Conservation (phyloP, 768 basidiomycete genomes). For the Termitomyces sp. region DNA sequence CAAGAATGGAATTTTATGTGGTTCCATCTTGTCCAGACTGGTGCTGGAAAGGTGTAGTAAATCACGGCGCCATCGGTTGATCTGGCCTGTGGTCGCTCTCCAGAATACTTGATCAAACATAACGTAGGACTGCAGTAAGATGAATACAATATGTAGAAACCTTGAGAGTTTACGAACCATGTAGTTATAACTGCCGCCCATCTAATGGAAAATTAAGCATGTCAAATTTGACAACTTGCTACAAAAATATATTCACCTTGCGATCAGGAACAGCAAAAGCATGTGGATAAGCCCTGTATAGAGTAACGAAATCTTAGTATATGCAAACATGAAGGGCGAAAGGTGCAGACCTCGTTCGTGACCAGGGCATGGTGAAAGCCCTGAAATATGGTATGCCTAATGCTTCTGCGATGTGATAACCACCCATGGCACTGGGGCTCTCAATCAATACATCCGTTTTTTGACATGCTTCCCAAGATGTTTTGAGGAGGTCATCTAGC, state of each 20-base stretch:
- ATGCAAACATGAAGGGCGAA: slow-evolving; percentile 7
- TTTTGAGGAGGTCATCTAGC: slow-evolving; percentile 93
- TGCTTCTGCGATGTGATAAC: slow-evolving; percentile 95
- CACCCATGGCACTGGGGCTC: slow-evolving; percentile 96
- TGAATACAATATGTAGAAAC: slow-evolving; percentile 4
- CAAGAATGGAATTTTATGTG: slow-evolving; percentile 95
- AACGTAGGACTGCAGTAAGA: slow-evolving; percentile 69
- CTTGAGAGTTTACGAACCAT: slow-evolving; percentile 58
- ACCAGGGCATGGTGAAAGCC: slow-evolving; percentile 98
- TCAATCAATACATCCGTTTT: slow-evolving; percentile 91
- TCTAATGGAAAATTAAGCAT: slow-evolving; percentile 42
- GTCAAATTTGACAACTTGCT: background rate
- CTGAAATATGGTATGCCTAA: slow-evolving; percentile 91
- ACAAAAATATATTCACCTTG: slow-evolving; percentile 50
- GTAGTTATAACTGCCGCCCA: slow-evolving; percentile 98
- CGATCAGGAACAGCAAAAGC: slow-evolving; percentile 97
- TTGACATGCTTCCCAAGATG: slow-evolving; percentile 96
- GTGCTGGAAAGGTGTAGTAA: slow-evolving; percentile 75
- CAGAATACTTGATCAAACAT: slow-evolving; percentile 99
- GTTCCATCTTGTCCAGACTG: slow-evolving; percentile 92
- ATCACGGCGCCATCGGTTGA: slow-evolving; percentile 91
- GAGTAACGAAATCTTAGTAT: slow-evolving; percentile 1
- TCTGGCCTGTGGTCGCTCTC: slow-evolving; percentile 90
- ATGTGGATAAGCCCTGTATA: slow-evolving; percentile 84
- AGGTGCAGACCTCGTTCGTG: slow-evolving; percentile 68